These are phyloP conservation scores for Alternaria ethzedia DNA, from an alignment of 2,329 filamentous ascomycete species.

Conservation along the genomic window DNA sequence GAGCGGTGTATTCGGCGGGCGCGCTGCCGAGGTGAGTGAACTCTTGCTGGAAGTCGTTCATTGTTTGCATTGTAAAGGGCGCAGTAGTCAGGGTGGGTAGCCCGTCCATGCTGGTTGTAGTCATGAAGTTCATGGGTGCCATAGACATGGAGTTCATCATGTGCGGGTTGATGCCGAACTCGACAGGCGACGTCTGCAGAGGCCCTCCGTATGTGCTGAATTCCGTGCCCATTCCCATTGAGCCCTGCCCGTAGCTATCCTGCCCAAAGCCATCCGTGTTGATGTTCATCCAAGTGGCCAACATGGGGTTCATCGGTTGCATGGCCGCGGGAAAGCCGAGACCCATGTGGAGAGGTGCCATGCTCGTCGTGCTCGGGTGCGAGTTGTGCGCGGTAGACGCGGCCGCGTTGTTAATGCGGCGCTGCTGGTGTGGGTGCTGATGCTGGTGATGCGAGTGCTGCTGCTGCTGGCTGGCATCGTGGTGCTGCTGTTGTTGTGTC, in stretches of 20 bases:
- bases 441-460: constrained; percentile 23
- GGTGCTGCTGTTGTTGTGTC: constrained; percentile 32
- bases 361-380: constrained; percentile 34
- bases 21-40: constrained; percentile 63
- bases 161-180: constrained; percentile 53
- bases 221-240: constrained; percentile 44
- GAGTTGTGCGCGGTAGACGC: constrained; percentile 30
- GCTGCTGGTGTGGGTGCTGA: constrained; percentile 33
- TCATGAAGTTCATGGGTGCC: constrained; percentile 37
- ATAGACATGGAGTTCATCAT: constrained; percentile 17
- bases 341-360: constrained; percentile 44
- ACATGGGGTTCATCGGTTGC: constrained; percentile 43
- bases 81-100: constrained; percentile 52
- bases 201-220: constrained; percentile 50
- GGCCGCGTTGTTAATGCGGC: constrained; percentile 37
- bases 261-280: constrained; percentile 39
- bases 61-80: constrained; percentile 36
- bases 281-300: constrained; percentile 55
- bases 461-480: constrained; percentile 17
- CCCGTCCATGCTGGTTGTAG: constrained; percentile 51
- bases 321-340: constrained; percentile 44
- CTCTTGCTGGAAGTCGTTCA: constrained; percentile 75
- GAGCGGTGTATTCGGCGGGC: constrained; percentile 53
- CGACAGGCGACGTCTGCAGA: constrained; percentile 55
- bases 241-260: constrained; percentile 30